Evolutionary conservation across 1,284 basidiomycete species (phyloP).

Genomic region (Moniliella sp.): DNA sequence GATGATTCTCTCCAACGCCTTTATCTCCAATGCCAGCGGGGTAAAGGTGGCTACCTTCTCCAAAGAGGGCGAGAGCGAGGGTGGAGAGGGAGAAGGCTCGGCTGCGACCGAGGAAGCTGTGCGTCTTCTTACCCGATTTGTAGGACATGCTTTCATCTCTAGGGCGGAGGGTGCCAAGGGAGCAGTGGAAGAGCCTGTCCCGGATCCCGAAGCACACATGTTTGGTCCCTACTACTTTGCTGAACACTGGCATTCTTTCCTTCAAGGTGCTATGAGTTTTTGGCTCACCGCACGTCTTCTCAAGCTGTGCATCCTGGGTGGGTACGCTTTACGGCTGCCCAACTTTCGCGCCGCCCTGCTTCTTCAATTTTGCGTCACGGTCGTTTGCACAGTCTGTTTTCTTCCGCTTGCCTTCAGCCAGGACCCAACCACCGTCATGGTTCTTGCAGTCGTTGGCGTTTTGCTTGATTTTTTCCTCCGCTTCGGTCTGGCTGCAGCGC

Average conservation of each 20-base stretch:
- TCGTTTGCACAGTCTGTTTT: slow-evolving; percentile 17
- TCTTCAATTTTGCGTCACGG: slow-evolving; percentile 8
- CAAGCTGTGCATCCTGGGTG: slow-evolving; percentile 14
- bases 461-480: slow-evolving; percentile 9
- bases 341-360: slow-evolving; percentile 22
- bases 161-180: too few relatives aligned
- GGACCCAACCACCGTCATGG: slow-evolving; percentile 7
- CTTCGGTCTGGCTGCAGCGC: slow-evolving; percentile 10
- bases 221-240: slow-evolving; percentile 15
- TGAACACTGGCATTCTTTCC: slow-evolving; percentile 9
- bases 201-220: slow-evolving; percentile 2
- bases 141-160: too few relatives aligned
- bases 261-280: slow-evolving; percentile 18
- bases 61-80: too few relatives aligned
- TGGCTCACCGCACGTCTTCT: slow-evolving; percentile 16
- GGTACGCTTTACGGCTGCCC: slow-evolving; percentile 21
- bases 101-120: too few relatives aligned
- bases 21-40: slow-evolving; percentile 20
- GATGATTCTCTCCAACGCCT: slow-evolving; percentile 30
- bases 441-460: slow-evolving; percentile 14
- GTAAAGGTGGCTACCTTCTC: slow-evolving; percentile 13
- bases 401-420: slow-evolving; percentile 13
- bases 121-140: too few relatives aligned
- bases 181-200: background rate
- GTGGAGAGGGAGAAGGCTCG: too few relatives aligned